Evolutionary conservation across 2,329 filamentous ascomycete genomes (phyloP).

Genomic region (Ophiocordyceps robertsii): DNA sequence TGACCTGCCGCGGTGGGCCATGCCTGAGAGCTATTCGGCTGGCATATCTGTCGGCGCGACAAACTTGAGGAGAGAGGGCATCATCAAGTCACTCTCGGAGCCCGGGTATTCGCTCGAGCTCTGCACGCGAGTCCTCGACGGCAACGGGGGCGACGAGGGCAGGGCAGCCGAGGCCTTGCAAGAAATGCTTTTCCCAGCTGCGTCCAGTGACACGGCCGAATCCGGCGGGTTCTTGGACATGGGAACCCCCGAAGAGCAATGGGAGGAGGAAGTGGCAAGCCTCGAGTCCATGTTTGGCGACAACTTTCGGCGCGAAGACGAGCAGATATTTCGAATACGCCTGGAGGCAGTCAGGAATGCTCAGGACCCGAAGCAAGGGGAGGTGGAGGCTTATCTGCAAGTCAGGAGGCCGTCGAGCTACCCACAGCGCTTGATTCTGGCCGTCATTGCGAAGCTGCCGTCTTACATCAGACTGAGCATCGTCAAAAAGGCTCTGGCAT

Average conservation of each 20-base stretch:
- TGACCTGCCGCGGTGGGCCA: slow-evolving; percentile 81
- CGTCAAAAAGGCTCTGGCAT: slow-evolving; percentile 59
- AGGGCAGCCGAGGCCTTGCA: slow-evolving; percentile 72
- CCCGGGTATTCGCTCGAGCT: slow-evolving; percentile 79
- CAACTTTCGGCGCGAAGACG: slow-evolving; percentile 46
- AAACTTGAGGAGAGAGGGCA: slow-evolving; percentile 67
- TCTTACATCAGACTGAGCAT: slow-evolving; percentile 90
- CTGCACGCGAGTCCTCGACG: slow-evolving; percentile 64
- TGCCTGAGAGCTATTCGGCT: slow-evolving; percentile 84
- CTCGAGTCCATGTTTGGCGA: slow-evolving; percentile 79
- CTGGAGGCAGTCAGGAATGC: slow-evolving; percentile 44
- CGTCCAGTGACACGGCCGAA: neutral
- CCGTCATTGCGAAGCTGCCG: slow-evolving; percentile 58
- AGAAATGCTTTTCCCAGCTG: slow-evolving; percentile 21
- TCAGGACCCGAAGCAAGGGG: slow-evolving; percentile 30
- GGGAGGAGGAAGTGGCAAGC: slow-evolving; percentile 76
- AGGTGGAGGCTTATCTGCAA: slow-evolving; percentile 45
- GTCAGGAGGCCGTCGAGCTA: slow-evolving; percentile 64
- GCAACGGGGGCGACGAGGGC: slow-evolving; percentile 57
- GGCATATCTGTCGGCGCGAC: slow-evolving; percentile 77
- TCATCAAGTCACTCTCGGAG: slow-evolving; percentile 67
- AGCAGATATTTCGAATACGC: slow-evolving; percentile 55
- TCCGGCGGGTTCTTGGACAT: slow-evolving; percentile 28
- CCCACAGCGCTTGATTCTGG: slow-evolving; percentile 56
- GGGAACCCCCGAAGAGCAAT: slow-evolving; percentile 47